Percentiles rank a stretch among this genome's conserved stretches.
These are phyloP conservation scores for Euphorbia peplus DNA, from an alignment of 345 rosid genomes.

Conservation along the genomic window DNA sequence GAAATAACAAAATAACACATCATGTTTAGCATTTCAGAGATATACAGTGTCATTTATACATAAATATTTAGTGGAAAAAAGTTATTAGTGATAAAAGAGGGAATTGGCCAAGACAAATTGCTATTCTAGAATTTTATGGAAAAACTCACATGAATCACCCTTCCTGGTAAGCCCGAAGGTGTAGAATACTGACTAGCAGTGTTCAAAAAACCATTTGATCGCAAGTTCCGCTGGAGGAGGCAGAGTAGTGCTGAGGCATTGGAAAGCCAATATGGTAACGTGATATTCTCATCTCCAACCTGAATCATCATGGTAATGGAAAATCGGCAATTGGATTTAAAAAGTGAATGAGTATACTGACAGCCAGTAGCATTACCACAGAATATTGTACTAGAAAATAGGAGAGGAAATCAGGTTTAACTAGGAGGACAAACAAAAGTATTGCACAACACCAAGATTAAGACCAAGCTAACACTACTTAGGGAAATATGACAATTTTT, in stretches of 20 bases:
- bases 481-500: background rate
- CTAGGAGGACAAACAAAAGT: background rate
- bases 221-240: slow-evolving; percentile 83
- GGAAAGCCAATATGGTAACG: slow-evolving; percentile 91
- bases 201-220: slow-evolving; percentile 67
- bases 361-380: background rate
- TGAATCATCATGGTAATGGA: slow-evolving; percentile 34
- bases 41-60: background rate
- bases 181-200: slow-evolving; percentile 53
- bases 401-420: background rate
- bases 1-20: background rate
- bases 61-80: background rate
- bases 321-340: background rate
- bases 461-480: background rate
- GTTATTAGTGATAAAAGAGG: background rate
- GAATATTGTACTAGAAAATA: background rate
- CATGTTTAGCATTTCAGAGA: background rate
- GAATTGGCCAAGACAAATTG: background rate
- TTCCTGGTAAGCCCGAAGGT: slow-evolving; percentile 56
- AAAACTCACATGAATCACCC: slow-evolving; percentile 63
- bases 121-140: background rate
- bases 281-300: slow-evolving; percentile 66
- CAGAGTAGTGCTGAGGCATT: slow-evolving; percentile 95
- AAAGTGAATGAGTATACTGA: background rate
- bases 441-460: background rate